Percentiles rank a stretch among this genome's conserved stretches.
phyloP scores from a whole-genome alignment of 495 filamentous ascomycete genomes.

The Aspergillus egyptiacus region DNA sequence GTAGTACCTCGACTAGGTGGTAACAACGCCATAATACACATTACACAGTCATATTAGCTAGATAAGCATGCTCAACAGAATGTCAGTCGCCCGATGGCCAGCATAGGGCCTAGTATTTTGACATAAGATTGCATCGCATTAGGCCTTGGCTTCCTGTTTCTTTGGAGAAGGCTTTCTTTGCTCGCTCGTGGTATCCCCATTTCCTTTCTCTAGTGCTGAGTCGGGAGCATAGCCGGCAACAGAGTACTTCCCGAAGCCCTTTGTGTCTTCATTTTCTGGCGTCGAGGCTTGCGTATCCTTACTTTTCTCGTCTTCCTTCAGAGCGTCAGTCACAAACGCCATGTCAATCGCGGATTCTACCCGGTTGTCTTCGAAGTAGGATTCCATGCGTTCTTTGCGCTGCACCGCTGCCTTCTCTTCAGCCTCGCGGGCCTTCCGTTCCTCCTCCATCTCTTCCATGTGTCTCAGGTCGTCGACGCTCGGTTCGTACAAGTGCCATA shows the following conservation, averaged over 20 bases:
- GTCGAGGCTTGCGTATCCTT: constrained; percentile 5
- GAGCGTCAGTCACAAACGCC: constrained; percentile 62
- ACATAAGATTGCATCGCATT: background rate
- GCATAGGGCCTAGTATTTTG: constrained; percentile 11
- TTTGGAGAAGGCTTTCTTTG: background rate
- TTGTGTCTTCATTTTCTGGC: background rate
- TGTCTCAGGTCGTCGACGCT: constrained; percentile 94
- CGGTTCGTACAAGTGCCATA: constrained; percentile 99
- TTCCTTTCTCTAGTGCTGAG: constrained; percentile 2
- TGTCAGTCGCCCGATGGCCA: constrained; percentile 15
- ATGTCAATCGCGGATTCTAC: constrained; percentile 82
- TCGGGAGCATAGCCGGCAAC: constrained; percentile 2
- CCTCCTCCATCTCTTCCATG: constrained; percentile 95
- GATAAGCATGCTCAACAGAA: background rate
- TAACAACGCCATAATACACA: constrained; percentile 9
- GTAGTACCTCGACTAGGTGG: background rate
- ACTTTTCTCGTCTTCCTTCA: constrained; percentile 45
- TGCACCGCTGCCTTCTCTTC: constrained; percentile 67
- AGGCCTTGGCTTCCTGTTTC: background rate
- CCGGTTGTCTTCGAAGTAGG: constrained; percentile 58
- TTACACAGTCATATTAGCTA: constrained; percentile 8
- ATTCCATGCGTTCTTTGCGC: constrained; percentile 18
- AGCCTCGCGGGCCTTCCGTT: constrained; percentile 63
- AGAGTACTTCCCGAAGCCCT: background rate
- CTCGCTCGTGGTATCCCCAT: background rate